A percentile compares a stretch with the other conserved stretches of the same genome.
phyloP scores from a whole-genome alignment of 1,139 yeast genomes.

The Geotrichum histeridarum region DNA sequence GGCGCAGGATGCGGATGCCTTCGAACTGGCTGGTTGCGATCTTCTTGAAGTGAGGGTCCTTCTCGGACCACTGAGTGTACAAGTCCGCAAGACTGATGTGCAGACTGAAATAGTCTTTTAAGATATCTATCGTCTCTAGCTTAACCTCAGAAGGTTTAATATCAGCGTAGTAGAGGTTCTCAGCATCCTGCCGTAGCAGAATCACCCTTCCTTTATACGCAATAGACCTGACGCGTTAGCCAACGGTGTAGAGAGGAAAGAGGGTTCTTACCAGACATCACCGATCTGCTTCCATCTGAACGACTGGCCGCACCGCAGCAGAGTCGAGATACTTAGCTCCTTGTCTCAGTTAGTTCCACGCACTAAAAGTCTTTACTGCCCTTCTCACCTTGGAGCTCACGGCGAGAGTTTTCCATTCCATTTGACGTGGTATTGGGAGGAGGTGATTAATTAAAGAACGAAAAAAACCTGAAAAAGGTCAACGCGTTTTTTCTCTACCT shows the following conservation, averaged over 20 bases:
- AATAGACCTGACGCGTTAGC: constrained; percentile 31
- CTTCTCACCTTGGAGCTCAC: constrained; percentile 16
- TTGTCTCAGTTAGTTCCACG: neutral
- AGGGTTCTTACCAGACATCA: constrained; percentile 21
- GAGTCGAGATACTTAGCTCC: constrained; percentile 32
- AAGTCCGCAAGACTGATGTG: constrained; percentile 50
- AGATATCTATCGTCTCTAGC: constrained; percentile 38
- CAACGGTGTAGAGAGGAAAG: neutral
- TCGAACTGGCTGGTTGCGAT: constrained; percentile 39
- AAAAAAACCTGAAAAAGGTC: neutral
- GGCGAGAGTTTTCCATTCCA: constrained; percentile 16
- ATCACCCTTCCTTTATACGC: constrained; percentile 38
- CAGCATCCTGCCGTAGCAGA: constrained; percentile 34
- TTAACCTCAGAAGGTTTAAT: constrained; percentile 21
- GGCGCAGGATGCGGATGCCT: constrained; percentile 80
- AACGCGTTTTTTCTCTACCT: constrained; percentile 3
- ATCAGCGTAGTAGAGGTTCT: constrained; percentile 34
- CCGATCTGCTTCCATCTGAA: constrained; percentile 37
- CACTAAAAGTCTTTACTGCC: neutral
- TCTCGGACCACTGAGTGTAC: constrained; percentile 56
- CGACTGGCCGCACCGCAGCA: constrained; percentile 78
- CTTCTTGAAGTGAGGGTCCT: constrained; percentile 48
- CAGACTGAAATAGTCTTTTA: constrained; percentile 68
- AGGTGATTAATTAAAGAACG: neutral
- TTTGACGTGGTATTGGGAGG: neutral